These are phyloP conservation scores for Penicillium sp. DNA, from an alignment of 2,329 filamentous ascomycete species.

Conservation along the genomic window DNA sequence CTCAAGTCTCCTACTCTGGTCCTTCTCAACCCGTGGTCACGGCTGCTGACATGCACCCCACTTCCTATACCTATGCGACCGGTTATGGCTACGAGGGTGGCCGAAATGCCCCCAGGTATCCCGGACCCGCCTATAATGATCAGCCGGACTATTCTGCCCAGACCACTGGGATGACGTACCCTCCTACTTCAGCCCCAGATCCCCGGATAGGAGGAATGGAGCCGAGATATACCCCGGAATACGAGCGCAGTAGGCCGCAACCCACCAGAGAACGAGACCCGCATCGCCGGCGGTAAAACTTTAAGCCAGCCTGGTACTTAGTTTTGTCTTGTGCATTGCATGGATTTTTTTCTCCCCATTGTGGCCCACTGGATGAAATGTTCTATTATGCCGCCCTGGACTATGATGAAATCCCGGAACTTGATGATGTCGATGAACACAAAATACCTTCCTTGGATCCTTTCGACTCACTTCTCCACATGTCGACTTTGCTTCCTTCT, in stretches of 20 bases:
- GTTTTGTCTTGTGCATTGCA: constrained; percentile 10
- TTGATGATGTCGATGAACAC: constrained; percentile 15
- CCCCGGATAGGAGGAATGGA: constrained; percentile 45
- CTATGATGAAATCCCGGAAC: constrained; percentile 13
- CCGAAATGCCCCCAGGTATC: constrained; percentile 43
- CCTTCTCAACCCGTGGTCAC: constrained; percentile 40
- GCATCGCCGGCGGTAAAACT: constrained; percentile 39
- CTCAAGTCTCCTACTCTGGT: constrained; percentile 34
- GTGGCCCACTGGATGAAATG: constrained; percentile 16
- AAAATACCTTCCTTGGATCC: constrained; percentile 7
- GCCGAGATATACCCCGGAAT: constrained; percentile 44
- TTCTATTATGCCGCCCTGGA: constrained; percentile 11
- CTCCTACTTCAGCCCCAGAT: constrained; percentile 42
- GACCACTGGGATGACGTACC: constrained; percentile 42
- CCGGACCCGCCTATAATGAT: constrained; percentile 43
- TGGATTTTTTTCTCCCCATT: constrained; percentile 10
- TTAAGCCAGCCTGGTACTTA: constrained; percentile 5
- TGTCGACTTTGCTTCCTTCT: not conserved
- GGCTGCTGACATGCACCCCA: constrained; percentile 37
- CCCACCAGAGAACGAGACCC: constrained; percentile 40
- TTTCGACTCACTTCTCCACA: constrained; percentile 2
- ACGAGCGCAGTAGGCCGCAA: constrained; percentile 42
- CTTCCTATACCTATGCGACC: constrained; percentile 41
- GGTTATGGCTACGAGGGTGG: constrained; percentile 39
- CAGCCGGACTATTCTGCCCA: constrained; percentile 43